Conservation (phyloP, 805 yeast genomes). For the Debaryomyces maramus region DNA sequence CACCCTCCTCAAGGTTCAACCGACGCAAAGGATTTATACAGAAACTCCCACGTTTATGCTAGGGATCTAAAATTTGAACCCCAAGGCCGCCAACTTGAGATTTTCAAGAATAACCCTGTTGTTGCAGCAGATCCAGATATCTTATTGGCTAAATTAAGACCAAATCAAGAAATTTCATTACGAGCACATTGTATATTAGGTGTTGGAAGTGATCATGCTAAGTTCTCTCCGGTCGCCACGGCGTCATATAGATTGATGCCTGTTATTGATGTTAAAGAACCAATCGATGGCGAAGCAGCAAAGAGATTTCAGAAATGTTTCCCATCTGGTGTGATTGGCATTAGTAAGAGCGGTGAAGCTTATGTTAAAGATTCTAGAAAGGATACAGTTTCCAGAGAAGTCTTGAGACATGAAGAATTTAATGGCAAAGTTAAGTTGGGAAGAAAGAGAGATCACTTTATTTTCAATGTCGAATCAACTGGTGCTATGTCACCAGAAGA, state of each 20-base stretch:
- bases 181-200: constrained; percentile 91
- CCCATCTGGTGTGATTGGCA: constrained; percentile 88
- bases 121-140: constrained; percentile 86
- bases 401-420: constrained; percentile 89
- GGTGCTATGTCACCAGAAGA: constrained; percentile 98
- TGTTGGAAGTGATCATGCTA: constrained; percentile 93
- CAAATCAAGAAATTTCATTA: constrained; percentile 93
- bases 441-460: constrained; percentile 87
- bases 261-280: constrained; percentile 69
- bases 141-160: constrained; percentile 86
- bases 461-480: constrained; percentile 90
- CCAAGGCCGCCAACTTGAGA: constrained; percentile 79
- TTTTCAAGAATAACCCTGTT: constrained; percentile 65
- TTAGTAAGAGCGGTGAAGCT: constrained; percentile 67
- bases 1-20: constrained; percentile 75
- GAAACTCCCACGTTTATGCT: constrained; percentile 86
- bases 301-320: constrained; percentile 82
- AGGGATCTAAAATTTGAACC: constrained; percentile 87
- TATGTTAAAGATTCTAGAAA: constrained; percentile 84
- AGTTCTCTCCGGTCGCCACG: constrained; percentile 95
- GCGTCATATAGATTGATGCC: constrained; percentile 95
- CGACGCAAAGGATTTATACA: constrained; percentile 80
- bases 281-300: constrained; percentile 78
- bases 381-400: constrained; percentile 97
- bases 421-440: constrained; percentile 88